Base-by-base conservation (phyloP, 129 eudicot species). In the Tanacetum coccineum region DNA sequence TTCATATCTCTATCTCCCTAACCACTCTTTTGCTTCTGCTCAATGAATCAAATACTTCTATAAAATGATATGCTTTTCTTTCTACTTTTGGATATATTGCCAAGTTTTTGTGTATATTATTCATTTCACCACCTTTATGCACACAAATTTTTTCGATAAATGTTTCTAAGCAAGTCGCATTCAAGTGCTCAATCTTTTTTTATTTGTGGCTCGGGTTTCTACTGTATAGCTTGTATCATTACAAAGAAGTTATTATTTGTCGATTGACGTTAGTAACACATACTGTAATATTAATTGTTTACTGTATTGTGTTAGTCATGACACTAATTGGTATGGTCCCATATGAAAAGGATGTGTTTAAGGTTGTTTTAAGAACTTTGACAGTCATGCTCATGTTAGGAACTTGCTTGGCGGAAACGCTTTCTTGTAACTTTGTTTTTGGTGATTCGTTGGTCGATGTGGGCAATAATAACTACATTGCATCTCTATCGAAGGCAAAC, bases 391-490 rank as follows among this genome's bases (percentile, higher is more conserved):
- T 73, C 5, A 66, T 47, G 71, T 69, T 75, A 22, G 58, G 68
- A 47, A 50, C 71, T 21, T 78, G 83, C 59, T 62, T 67, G 62
- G 85, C 84, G 8, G 54, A 75, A 57, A 20, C 61, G 9, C 6
- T 71, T 20, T 76, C 86, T n/a, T 85, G 95, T 57, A 83, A 71
- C 72, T 91, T 87, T 74, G 78, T 87, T 21, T 91, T 91, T 64
- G 97, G 97, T 46, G 96, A 91, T 83, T 91, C 97, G 40, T 77
- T 91, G 68, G 96, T 91, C 32, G 97, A 91, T 30, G 86, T 64
- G 4, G 98, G 98, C 13, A 91, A 91, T 74, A 91, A 91, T 80
- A 86, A 91, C 84, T 91, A 91, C 83, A 81, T 91, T 72, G 36
- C 20, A 0, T 72, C 94, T 9, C 78, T 92, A 12, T 92, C 96